phyloP scores from a whole-genome alignment of 176 grass and related monocot species.

The Thinopyrum elongatum region DNA sequence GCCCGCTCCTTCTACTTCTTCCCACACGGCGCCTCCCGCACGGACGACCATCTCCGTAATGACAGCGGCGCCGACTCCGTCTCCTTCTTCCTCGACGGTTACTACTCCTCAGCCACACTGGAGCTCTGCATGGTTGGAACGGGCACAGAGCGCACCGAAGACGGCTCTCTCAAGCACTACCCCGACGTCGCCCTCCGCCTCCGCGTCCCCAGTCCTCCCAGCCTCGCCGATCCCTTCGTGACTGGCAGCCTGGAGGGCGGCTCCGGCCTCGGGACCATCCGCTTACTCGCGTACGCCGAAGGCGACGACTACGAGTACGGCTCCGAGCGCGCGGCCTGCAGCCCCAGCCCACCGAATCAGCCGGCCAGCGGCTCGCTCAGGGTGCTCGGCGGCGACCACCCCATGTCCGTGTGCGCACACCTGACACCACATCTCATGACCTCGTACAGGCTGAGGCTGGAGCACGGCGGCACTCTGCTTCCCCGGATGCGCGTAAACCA shows the following conservation, averaged over 20 bases:
- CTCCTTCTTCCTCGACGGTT: neutral
- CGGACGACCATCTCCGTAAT: neutral
- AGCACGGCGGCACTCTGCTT: neutral
- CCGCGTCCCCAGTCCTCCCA: slow-evolving; percentile 17
- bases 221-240: slow-evolving; percentile 29
- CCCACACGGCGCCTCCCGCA: slow-evolving; percentile 1
- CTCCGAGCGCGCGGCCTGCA: neutral
- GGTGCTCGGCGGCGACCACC: neutral
- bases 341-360: neutral
- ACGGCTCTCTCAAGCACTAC: slow-evolving; percentile 14
- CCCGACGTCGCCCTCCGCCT: slow-evolving; percentile 29
- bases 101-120: neutral
- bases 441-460: slow-evolving; percentile 29
- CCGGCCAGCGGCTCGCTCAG: neutral
- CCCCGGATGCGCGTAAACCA: slow-evolving; percentile 29
- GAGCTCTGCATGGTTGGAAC: slow-evolving; percentile 54
- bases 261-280: slow-evolving; percentile 26
- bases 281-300: slow-evolving; percentile 16
- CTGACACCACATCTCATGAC: neutral
- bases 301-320: slow-evolving; percentile 34
- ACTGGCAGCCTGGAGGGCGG: slow-evolving; percentile 28
- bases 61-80: neutral
- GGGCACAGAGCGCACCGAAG: neutral
- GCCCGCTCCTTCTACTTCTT: slow-evolving; percentile 36
- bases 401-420: neutral